Evolutionary conservation across 345 rosid genomes (phyloP), one percentile per base, ranked within the genome.

Genomic region (Eucalyptus tenuipes): DNA sequence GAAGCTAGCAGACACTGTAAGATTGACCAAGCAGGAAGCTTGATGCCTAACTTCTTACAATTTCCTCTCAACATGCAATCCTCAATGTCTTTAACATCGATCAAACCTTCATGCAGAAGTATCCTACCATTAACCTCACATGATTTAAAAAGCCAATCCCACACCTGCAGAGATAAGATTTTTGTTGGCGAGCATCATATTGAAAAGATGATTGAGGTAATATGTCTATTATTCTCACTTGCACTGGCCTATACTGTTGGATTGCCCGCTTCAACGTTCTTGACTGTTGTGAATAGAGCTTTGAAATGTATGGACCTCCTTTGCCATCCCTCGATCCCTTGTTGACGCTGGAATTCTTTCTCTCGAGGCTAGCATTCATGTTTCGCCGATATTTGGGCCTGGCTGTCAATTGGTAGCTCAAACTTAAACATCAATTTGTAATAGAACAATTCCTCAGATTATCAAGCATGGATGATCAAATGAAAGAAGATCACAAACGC

Each of bases 131-230:
- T 95, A 88, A 94, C 97, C 89, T 96, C 99, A 68, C 95, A 97
- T 3, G 97, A 93, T 94, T 94, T 95, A 88, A 97, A 97, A 87
- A 97, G 88, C 99, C 98, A 96, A 89, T 95, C 99, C 99, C 97
- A 96, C 7, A 96, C 96, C 99, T 97, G 90, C 37, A 79, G 80
- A 61, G 88, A 86, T 52, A 17, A 49, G 75, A 87, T 12, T 89
- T 50, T 87, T 71, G 40, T 50, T n/a, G 47, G 75, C 31, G 53
- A 64, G 88, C 47, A 88, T 68, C 52, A 50, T 3, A 48, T 15
- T 10, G 18, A 86, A 29, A 24, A 42, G 27, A 4, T 52, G 14
- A 33, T 71, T 61, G n/a, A 48, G 66, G 44, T 15, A 64, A 29
- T 71, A 85, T n/a, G 53, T 31, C 17, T 14, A 71, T 84, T 82